Base-by-base conservation (phyloP, 2,329 filamentous ascomycete genomes). In the Pezicula carpinea region DNA sequence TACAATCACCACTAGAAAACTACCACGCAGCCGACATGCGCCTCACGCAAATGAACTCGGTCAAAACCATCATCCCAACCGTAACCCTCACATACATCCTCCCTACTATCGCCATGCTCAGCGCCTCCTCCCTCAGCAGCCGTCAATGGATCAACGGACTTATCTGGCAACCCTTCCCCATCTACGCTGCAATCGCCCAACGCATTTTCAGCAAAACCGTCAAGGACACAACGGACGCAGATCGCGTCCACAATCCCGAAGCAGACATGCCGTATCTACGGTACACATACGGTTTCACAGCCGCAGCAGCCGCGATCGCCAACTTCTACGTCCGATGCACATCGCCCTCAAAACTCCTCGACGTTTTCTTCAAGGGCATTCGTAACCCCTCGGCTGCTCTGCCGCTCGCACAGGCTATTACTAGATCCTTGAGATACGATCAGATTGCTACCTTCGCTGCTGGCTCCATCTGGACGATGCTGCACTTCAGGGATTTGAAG, bases 131-230 rank as follows among this genome's bases (percentile, higher is more conserved):
- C 15, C 40, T 58, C 11, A 43, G 49, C n/a, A 57, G 42, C n/a
- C 52, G 52, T 6, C 59, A 63, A 49, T 56, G 51, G 49, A 46
- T 64, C 19, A 61, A 60, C 38, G 57, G 54, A 2, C 19, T 55
- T 11, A 51, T 60, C 32, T 77, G 75, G 72, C 73, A 77, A 52
- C 61, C 67, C 6, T 63, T 61, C 43, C 62, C 61, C 4, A 35
- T 63, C 4, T 59, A 50, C n/a, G 53, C 45, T 10, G 26, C 53
- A 21, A 39, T 58, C 44, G 29, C 48, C 15, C 50, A 58, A 50
- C 43, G 51, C 21, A 13, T 58, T 6, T 39, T 61, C 1, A 32
- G 40, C 13, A 23, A 34, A 0, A 44, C 55, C 8, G 49, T 56
- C 18, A 53, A 49, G n/a, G 55, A 60, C 13, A 56, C 55, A 6